Evolutionary conservation across 352 stramenopile species (phyloP).

Genomic region (Phytophthora tubulina): DNA sequence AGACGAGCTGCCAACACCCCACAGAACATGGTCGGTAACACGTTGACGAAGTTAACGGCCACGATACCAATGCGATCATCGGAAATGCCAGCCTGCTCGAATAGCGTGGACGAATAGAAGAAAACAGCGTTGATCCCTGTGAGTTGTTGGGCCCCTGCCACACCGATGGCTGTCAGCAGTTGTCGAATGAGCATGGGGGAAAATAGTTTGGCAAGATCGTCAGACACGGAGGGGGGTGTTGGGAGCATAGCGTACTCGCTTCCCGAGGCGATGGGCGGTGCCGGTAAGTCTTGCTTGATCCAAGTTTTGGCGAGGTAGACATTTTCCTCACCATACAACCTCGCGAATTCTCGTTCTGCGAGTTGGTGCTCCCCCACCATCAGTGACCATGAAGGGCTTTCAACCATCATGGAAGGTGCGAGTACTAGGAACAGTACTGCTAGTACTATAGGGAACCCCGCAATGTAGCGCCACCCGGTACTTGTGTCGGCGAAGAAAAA

Average conservation of each 20-base stretch:
- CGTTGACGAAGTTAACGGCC: constrained; percentile 31
- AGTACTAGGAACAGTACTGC: constrained; percentile 46
- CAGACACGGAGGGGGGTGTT: neutral
- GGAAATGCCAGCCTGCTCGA: constrained; percentile 53
- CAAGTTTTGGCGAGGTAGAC: constrained; percentile 17
- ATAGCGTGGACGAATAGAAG: constrained; percentile 48
- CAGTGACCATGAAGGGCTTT: constrained; percentile 40
- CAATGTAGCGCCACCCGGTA: constrained; percentile 32
- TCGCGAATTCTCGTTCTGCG: constrained; percentile 30
- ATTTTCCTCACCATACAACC: constrained; percentile 33
- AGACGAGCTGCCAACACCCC: constrained; percentile 21
- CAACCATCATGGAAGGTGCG: constrained; percentile 31
- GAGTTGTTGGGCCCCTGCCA: constrained; percentile 21
- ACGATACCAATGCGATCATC: constrained; percentile 51
- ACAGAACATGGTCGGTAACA: constrained; percentile 41
- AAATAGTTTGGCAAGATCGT: constrained; percentile 21
- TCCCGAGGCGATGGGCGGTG: neutral
- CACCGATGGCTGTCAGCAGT: constrained; percentile 19
- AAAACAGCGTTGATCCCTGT: constrained; percentile 38
- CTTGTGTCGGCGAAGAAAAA: constrained; percentile 39
- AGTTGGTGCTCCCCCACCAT: constrained; percentile 26
- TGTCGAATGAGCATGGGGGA: constrained; percentile 27
- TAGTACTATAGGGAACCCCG: constrained; percentile 52
- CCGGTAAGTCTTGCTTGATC: constrained; percentile 10
- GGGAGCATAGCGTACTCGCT: neutral